phyloP scores from a whole-genome alignment of 1,284 basidiomycete species.

The Apiotrichum laibachii region DNA sequence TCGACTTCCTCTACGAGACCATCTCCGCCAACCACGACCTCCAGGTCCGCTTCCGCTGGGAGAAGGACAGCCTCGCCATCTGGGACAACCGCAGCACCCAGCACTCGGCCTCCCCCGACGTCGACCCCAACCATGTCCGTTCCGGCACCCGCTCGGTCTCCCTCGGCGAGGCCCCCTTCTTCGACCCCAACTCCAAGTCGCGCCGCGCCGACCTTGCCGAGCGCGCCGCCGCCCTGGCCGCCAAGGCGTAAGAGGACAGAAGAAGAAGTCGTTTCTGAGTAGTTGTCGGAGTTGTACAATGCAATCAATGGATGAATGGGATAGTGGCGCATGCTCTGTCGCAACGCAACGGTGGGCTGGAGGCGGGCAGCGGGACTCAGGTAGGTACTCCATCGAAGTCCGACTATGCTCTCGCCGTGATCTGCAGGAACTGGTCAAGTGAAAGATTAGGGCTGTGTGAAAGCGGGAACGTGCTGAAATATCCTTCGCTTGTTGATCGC shows the following conservation, averaged over 20 bases:
- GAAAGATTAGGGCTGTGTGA: no score
- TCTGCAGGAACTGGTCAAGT: no score
- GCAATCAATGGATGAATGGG: no score
- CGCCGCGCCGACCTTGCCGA: conserved; percentile 17
- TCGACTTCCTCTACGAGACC: conserved; percentile 51
- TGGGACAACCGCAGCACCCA: conserved; percentile 55
- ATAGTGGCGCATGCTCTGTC: no score
- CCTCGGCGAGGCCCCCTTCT: conserved; percentile 64
- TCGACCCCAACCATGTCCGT: conserved; percentile 51
- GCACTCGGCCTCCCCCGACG: conserved; percentile 55
- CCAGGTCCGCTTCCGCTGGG: conserved; percentile 53
- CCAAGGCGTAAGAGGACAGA: neutral
- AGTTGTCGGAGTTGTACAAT: no score
- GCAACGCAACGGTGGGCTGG: no score
- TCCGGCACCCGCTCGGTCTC: conserved; percentile 62
- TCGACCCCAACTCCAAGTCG: conserved; percentile 36
- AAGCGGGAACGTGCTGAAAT: no score
- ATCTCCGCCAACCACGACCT: conserved; percentile 53
- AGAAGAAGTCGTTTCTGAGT: no score
- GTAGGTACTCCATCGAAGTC: no score
- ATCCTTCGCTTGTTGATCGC: no score
- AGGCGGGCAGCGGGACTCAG: no score
- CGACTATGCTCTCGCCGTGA: no score
- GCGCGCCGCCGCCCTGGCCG: neutral
- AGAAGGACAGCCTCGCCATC: conserved; percentile 58